phyloP scores from a whole-genome alignment of 2,329 filamentous ascomycete genomes.

The Hypoxylon sp. region DNA sequence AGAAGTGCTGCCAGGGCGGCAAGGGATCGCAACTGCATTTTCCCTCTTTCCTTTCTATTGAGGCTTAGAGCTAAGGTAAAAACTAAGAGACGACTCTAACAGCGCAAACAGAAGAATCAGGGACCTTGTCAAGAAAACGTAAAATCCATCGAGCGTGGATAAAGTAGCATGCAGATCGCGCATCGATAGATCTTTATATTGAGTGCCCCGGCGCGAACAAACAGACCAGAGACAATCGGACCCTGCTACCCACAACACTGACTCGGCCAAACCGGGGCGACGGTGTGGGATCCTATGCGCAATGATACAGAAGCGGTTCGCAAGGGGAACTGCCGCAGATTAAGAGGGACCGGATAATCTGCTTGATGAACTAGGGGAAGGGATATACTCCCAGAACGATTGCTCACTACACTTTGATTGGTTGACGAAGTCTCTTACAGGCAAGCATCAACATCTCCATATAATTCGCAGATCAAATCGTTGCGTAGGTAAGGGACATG shows the following conservation, averaged over 20 bases:
- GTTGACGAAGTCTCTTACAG: neutral
- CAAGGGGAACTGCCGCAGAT: constrained; percentile 37
- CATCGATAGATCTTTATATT: constrained; percentile 17
- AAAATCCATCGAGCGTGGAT: neutral
- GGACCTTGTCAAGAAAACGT: neutral
- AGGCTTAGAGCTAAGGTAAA: neutral
- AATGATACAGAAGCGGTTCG: constrained; percentile 26
- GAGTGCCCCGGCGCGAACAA: neutral
- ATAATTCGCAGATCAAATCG: neutral
- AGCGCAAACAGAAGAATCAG: neutral
- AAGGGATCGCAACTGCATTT: constrained; percentile 32
- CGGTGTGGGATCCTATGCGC: constrained; percentile 1
- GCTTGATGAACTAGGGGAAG: constrained; percentile 21
- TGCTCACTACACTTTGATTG: constrained; percentile 18
- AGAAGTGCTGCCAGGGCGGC: constrained; percentile 28
- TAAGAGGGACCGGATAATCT: constrained; percentile 38
- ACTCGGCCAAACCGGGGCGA: neutral
- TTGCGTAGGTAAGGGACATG: constrained; percentile 13
- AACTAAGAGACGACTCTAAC: neutral
- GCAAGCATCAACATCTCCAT: neutral
- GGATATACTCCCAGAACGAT: constrained; percentile 35
- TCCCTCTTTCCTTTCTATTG: neutral
- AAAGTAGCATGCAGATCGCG: neutral
- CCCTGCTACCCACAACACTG: neutral
- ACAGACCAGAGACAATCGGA: neutral